These are phyloP conservation scores for Mycena venus DNA, from an alignment of 768 basidiomycete genomes.

Conservation along the genomic window DNA sequence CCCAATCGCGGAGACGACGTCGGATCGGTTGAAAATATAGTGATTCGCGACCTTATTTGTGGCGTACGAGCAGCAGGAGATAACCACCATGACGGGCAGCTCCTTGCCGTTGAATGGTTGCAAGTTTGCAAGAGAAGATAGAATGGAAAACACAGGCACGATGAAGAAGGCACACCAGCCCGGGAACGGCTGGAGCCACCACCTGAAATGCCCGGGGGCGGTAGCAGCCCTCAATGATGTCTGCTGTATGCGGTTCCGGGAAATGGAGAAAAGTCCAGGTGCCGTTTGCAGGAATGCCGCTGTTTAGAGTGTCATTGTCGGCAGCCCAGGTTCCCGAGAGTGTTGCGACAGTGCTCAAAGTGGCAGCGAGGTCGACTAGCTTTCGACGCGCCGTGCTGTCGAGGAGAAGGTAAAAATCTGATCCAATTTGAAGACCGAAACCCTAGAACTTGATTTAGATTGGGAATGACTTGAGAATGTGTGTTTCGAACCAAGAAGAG, in stretches of 20 bases:
- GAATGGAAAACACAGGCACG: constrained; percentile 79
- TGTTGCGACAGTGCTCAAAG: constrained; percentile 60
- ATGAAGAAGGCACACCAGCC: constrained; percentile 82
- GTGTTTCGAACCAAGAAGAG: constrained; percentile 68
- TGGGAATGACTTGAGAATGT: not conserved
- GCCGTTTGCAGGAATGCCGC: constrained; percentile 62
- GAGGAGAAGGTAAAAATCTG: constrained; percentile 82
- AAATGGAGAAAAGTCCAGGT: constrained; percentile 78
- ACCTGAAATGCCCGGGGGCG: constrained; percentile 73
- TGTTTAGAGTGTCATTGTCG: constrained; percentile 62
- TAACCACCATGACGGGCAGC: constrained; percentile 86
- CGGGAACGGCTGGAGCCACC: constrained; percentile 89
- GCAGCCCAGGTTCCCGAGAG: constrained; percentile 78
- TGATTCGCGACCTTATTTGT: constrained; percentile 88
- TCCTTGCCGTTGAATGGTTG: constrained; percentile 82
- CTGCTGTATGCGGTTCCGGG: constrained; percentile 55
- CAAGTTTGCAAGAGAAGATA: constrained; percentile 82
- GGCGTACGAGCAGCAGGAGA: constrained; percentile 84
- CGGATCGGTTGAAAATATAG: constrained; percentile 87
- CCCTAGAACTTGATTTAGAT: constrained; percentile 55
- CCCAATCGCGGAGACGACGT: constrained; percentile 88
- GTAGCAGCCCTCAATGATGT: constrained; percentile 78
- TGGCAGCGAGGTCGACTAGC: constrained; percentile 67
- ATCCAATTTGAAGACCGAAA: constrained; percentile 88
- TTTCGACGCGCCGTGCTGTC: constrained; percentile 68